Evolutionary conservation across 805 yeast species (phyloP), one percentile per base, ranked within the genome.

Genomic region (Cyberlindnera meyerae): DNA sequence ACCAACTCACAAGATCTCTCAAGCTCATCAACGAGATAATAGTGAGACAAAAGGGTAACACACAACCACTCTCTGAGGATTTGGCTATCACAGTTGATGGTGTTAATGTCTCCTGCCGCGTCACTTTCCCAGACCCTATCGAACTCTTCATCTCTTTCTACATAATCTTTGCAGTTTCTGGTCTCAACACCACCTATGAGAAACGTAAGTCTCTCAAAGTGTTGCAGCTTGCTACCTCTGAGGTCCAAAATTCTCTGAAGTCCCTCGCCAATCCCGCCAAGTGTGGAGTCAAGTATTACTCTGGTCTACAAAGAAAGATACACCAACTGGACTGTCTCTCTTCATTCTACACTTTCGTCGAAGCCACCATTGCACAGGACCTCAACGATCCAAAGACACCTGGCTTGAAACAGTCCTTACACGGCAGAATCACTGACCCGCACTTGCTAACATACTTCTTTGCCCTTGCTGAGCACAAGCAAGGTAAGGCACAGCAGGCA

Each of bases 141-240:
- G 11, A 8, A 5, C n/a, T 27, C 3, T 18, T 18, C 11, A 28
- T 30, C 16, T n/a, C 18, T 3, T 37, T 31, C 22, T 39, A 24
- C 25, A 8, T 39, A 11, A n/a, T 39, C 12, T 41, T 36, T 37
- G 52, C 49, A 0, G 24, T 45, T 1, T 31, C 44, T 7, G 33
- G 26, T 0, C 17, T 49, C 17, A 41, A 48, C 16, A 18, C 40
- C 1, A 43, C 55, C 6, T 49, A 40, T 37, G 52, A 49, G 14
- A 46, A 45, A 14, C 43, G 57, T 31, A 51, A 43, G 25, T 45
- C 56, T 2, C 14, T 12, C n/a, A 40, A 33, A 12, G 31, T 40
- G 4, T 28, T 40, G 11, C 30, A 35, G 18, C 11, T 33, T 6
- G 37, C 33, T n/a, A n/a, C 11, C 4, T 22, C 15, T 4, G 32